phyloP scores from a whole-genome alignment of 2,329 filamentous ascomycete genomes.

The Diaporthe longicolla region DNA sequence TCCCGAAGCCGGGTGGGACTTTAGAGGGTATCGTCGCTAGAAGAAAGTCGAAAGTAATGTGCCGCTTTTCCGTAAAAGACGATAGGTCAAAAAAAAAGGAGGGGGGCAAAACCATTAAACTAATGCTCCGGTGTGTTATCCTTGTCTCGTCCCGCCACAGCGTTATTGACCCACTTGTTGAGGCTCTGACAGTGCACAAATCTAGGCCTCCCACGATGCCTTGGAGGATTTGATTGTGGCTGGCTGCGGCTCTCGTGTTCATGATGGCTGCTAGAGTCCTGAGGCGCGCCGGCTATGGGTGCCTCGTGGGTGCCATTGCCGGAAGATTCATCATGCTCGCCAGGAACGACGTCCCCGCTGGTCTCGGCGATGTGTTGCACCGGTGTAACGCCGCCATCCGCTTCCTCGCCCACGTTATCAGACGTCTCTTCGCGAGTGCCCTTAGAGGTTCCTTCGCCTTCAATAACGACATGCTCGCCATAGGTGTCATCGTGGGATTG shows the following conservation, averaged over 20 bases:
- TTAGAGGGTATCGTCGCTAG: constrained; percentile 37
- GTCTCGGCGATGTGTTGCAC: not conserved
- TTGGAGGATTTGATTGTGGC: not conserved
- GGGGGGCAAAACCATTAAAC: constrained; percentile 12
- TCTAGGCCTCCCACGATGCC: constrained; percentile 1
- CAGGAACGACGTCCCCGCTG: not conserved
- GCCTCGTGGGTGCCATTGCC: not conserved
- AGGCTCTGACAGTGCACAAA: not conserved
- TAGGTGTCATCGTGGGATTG: no score
- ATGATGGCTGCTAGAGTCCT: not conserved
- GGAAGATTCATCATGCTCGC: not conserved
- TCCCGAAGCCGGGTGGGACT: not conserved
- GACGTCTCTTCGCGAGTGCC: not conserved
- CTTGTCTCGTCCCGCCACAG: constrained; percentile 26
- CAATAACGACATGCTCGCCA: no score
- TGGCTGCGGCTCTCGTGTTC: not conserved
- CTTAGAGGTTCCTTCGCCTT: not conserved
- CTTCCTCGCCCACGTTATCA: not conserved
- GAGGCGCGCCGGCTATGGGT: not conserved
- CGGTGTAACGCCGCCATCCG: not conserved
- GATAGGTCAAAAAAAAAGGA: not conserved
- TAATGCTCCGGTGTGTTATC: constrained; percentile 23
- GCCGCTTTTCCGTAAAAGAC: constrained; percentile 8
- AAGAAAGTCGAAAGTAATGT: constrained; percentile 15
- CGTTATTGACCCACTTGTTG: not conserved